phyloP scores from a whole-genome alignment of 345 rosid species.

The Acer yangbiense region DNA sequence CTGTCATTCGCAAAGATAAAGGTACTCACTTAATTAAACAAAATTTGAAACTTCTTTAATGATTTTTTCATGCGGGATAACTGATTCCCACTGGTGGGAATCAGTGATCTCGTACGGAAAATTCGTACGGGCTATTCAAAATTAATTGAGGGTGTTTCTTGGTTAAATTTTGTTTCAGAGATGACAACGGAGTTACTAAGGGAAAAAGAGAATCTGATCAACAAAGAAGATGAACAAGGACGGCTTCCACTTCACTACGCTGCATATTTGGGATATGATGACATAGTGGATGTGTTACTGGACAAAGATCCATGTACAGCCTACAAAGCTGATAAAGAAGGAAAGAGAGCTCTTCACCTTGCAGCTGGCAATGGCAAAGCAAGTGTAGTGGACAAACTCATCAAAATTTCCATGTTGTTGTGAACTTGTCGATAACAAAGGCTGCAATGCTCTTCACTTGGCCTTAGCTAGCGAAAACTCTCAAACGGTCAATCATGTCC shows the following conservation, averaged over 20 bases:
- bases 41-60: too few species aligned
- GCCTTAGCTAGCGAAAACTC: neutral
- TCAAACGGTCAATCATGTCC: neutral
- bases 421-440: conserved; percentile 16
- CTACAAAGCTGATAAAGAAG: neutral
- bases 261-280: neutral
- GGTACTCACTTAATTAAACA: neutral
- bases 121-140: too few species aligned
- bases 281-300: neutral
- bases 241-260: conserved; percentile 9
- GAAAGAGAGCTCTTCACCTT: conserved; percentile 22
- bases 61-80: too few species aligned
- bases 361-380: conserved; percentile 7
- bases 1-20: neutral
- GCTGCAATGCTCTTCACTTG: conserved; percentile 24
- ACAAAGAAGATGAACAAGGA: neutral
- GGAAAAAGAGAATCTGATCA: neutral
- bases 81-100: too few species aligned
- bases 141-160: too few species aligned
- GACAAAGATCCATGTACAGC: neutral
- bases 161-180: neutral
- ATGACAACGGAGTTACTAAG: neutral
- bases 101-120: too few species aligned
- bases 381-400: neutral
- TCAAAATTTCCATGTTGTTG: conserved; percentile 16